These are phyloP conservation scores for Dactylellina drechsleri DNA, from an alignment of 2,329 filamentous ascomycete genomes.

Conservation along the genomic window DNA sequence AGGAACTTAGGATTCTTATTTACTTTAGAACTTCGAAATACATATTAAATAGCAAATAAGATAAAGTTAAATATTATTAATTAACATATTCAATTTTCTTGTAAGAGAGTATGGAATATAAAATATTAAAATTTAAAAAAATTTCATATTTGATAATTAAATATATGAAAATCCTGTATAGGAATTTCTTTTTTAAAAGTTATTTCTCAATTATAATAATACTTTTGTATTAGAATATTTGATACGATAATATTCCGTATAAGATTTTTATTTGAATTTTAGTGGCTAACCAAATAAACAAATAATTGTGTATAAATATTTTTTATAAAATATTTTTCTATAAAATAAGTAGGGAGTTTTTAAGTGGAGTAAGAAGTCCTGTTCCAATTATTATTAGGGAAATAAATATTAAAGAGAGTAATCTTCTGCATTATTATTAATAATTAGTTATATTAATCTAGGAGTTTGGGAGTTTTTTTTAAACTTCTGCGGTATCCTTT, in stretches of 20 bases:
- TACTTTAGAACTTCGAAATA: not conserved
- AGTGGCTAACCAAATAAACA: not conserved
- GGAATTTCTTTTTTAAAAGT: not conserved
- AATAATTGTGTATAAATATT: not conserved
- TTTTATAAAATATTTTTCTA: not conserved
- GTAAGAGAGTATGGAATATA: too few species aligned
- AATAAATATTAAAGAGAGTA: not conserved
- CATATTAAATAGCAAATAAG: not conserved
- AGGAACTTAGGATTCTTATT: not conserved
- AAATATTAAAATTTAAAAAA: not conserved
- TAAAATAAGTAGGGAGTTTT: too few species aligned
- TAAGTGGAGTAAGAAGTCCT: too few species aligned
- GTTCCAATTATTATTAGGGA: not conserved
- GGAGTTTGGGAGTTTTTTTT: conserved; percentile 23
- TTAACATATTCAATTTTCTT: not conserved
- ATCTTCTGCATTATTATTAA: not conserved
- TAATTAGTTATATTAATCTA: conserved; percentile 13
- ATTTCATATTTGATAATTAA: not conserved
- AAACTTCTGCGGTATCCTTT: conserved; percentile 15
- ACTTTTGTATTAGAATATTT: not conserved
- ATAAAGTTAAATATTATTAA: not conserved
- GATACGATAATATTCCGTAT: not conserved
- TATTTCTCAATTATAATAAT: not conserved
- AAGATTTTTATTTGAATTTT: not conserved
- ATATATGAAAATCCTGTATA: not conserved